Conservation (phyloP, 345 rosid species). For the Camelina laxa region DNA sequence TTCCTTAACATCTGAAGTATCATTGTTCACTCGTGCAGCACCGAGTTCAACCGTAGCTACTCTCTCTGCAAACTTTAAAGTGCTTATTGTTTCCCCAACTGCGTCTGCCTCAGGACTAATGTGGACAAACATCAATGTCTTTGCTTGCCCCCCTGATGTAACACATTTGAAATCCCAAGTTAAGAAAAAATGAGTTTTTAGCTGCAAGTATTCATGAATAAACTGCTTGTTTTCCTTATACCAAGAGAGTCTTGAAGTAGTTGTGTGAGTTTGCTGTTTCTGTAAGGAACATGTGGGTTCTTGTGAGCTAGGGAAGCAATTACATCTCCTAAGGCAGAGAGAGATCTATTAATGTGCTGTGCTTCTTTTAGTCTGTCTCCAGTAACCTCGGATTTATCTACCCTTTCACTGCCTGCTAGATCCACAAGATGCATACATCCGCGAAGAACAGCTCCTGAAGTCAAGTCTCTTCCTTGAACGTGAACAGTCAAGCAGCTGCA, state of each 20-base stretch:
- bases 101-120: conserved; percentile 93
- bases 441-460: conserved; percentile 74
- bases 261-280: conserved; percentile 98
- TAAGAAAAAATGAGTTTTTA: conserved; percentile 11
- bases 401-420: conserved; percentile 97
- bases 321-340: conserved; percentile 98
- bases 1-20: conserved; percentile 75
- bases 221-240: conserved; percentile 38
- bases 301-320: conserved; percentile 97
- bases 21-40: conserved; percentile 90
- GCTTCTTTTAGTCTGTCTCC: conserved; percentile 97
- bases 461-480: conserved; percentile 89
- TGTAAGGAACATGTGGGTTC: conserved; percentile 93
- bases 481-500: conserved; percentile 97
- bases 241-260: conserved; percentile 97
- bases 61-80: conserved; percentile 95
- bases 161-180: conserved; percentile 29
- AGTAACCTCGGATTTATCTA: conserved; percentile 89
- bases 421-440: conserved; percentile 99
- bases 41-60: conserved; percentile 97
- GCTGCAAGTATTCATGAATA: conserved; percentile 4
- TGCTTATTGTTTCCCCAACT: conserved; percentile 86
- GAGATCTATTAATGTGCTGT: conserved; percentile 87
- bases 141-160: conserved; percentile 93
- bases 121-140: conserved; percentile 97